Base-by-base conservation (phyloP, 179 eudicot genomes). In the Silene noctiflora region DNA sequence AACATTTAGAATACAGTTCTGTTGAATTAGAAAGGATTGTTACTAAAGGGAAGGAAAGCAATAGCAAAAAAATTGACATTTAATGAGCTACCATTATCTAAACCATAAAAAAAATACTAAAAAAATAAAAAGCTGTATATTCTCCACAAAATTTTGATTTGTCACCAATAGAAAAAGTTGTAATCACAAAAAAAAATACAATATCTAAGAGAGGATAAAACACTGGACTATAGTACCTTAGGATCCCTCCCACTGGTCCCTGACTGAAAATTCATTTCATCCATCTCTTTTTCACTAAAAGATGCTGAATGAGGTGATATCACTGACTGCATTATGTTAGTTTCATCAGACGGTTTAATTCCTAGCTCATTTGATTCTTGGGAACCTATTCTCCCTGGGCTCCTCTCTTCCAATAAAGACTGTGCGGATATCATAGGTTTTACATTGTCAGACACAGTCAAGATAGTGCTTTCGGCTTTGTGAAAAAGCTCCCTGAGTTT, bases 401-500 rank as follows among this genome's bases (percentile, higher is more conserved):
- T 71, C 74, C 70, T 81, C 61, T 69, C 85, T 81, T 79, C 79
- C 42, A 73, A 44, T 35, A 75, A 74, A 75, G 71, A 74, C 59
- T 77, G 80, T 17, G 58, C 48, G 59, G 83, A 80, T 71, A 80
- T 56, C 51, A 66, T 74, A 68, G 61, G 19, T 16, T 77, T 76
- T 10, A 24, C 78, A 62, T 82, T 80, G 64, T 77, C 82, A 21
- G 81, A 51, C 35, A 67, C 76, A 78, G 80, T 63, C 20, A 69
- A 74, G 72, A 76, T 78, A 77, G 77, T 70, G 60, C 69, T 75
- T 71, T 81, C 85, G 35, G 77, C 76, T 76, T 78, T 81, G 78
- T 72, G 22, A 59, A 72, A 86, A 53, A 88, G 74, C 69, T 90
- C 89, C 72, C 70, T 33, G 75, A 89, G 82, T 35, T 84, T 84